Evolutionary conservation across 2,329 filamentous ascomycete species (phyloP).

Genomic region (Chaetomium sp.): DNA sequence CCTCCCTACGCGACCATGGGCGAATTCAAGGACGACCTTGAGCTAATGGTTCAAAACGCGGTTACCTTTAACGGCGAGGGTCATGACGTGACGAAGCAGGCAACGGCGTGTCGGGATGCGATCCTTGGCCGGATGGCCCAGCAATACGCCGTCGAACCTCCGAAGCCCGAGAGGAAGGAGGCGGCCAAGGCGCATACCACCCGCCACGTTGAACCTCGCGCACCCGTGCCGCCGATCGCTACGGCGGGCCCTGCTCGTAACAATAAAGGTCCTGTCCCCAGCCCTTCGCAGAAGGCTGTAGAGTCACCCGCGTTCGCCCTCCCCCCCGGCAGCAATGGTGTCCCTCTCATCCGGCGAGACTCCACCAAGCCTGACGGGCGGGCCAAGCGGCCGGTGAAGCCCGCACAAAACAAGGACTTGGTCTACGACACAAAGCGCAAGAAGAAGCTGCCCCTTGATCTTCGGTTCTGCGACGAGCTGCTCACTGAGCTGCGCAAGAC

Average conservation of each 20-base stretch:
- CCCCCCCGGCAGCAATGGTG: slow-evolving; percentile 64
- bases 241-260: slow-evolving; percentile 40
- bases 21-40: slow-evolving; percentile 72
- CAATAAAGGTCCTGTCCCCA: slow-evolving; percentile 31
- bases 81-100: slow-evolving; percentile 69
- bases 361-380: slow-evolving; percentile 76
- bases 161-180: slow-evolving; percentile 64
- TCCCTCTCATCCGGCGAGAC: slow-evolving; percentile 82
- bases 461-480: slow-evolving; percentile 86
- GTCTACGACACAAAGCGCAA: slow-evolving; percentile 82
- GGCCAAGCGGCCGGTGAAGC: slow-evolving; percentile 91
- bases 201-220: slow-evolving; percentile 50
- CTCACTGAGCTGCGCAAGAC: slow-evolving; percentile 75
- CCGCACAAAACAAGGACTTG: slow-evolving; percentile 87
- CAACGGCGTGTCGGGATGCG: slow-evolving; percentile 57
- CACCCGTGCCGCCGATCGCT: slow-evolving; percentile 29
- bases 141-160: slow-evolving; percentile 55
- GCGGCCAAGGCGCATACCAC: slow-evolving; percentile 49
- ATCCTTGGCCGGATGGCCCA: slow-evolving; percentile 52
- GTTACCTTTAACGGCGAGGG: slow-evolving; percentile 77
- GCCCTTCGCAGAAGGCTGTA: slow-evolving; percentile 40
- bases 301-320: slow-evolving; percentile 65
- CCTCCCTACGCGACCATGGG: slow-evolving; percentile 66
- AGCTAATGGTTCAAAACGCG: slow-evolving; percentile 78
- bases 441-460: slow-evolving; percentile 85